Conservation (phyloP, 1,284 basidiomycete species). For the Cutaneotrichosporon cutaneum region DNA sequence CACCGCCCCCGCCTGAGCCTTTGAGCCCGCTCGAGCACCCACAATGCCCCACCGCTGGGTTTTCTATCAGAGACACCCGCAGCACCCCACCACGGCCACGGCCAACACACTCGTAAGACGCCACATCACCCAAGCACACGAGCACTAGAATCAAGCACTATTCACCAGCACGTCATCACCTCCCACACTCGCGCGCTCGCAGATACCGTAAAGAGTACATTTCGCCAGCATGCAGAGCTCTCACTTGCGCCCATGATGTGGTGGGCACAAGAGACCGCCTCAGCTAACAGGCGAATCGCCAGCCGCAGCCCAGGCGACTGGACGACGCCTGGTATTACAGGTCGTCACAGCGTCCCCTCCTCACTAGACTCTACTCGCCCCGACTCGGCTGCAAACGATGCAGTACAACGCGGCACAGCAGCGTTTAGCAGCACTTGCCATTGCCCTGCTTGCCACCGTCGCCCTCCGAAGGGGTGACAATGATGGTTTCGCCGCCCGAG, state of each 20-base stretch:
- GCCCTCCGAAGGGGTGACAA: conserved; percentile 62
- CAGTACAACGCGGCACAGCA: background rate
- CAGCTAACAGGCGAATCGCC: conserved; percentile 7
- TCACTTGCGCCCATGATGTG: conserved; percentile 13
- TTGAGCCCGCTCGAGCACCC: no score
- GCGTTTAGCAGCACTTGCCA: conserved; percentile 51
- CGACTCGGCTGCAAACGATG: background rate
- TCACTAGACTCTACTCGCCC: background rate
- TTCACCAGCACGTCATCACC: background rate
- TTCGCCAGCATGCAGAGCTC: conserved; percentile 22
- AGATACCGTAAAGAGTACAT: conserved; percentile 20
- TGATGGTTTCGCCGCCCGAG: conserved; percentile 69
- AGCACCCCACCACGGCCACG: no score
- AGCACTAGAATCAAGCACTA: background rate
- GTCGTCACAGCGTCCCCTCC: conserved; percentile 17
- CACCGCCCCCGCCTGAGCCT: no score
- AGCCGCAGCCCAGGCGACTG: conserved; percentile 7
- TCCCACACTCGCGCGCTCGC: background rate
- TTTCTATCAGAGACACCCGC: no score
- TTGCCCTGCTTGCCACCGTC: conserved; percentile 52
- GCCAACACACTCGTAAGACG: background rate
- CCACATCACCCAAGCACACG: background rate
- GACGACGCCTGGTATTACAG: conserved; percentile 21
- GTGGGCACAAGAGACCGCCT: conserved; percentile 20
- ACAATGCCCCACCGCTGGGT: no score